Evolutionary conservation across 768 basidiomycete genomes (phyloP), one percentile per base, ranked within the genome.

Genomic region (Roridomyces roridus): DNA sequence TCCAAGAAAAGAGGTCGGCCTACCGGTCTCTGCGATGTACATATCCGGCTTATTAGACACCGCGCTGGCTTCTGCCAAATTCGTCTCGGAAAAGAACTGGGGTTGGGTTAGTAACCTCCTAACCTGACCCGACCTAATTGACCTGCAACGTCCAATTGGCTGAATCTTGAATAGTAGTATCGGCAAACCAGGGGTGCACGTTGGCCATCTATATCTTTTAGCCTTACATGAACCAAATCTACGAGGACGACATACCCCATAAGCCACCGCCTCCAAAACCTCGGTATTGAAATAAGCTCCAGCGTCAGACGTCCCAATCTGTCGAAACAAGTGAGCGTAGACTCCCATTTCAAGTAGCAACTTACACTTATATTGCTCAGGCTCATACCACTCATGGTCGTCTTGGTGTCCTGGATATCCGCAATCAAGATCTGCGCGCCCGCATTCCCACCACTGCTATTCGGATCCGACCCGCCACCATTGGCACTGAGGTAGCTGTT

Each of bases 111-210:
- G n/a, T n/a, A n/a, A n/a, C n/a, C n/a, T n/a, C n/a, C n/a, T n/a
- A n/a, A n/a, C n/a, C n/a, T n/a, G n/a, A n/a, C n/a, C n/a, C n/a
- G n/a, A n/a, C n/a, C n/a, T n/a, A n/a, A n/a, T n/a, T n/a, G n/a
- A n/a, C n/a, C n/a, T n/a, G n/a, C n/a, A n/a, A 76, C 0, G 93
- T 95, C 96, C 96, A 99, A 6, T 63, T 81, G 0, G 95, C 91
- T 0, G 90, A 87, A 4, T 81, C 64, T 5, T 83, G 70, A 23
- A 88, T 85, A 8, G 83, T 79, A 23, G 88, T 82, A 63, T 89
- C 86, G n/a, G 89, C 96, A 69, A 97, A 98, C 93, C 92, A 94
- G 4, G 94, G 87, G 67, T 96, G 94, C 7, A 94, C 92, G 59
- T 97, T 96, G 6, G 92, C 83, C 89, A 95, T 84, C 87, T 89